Evolutionary conservation across 73 alveolate genomes (phyloP), one percentile per base, ranked within the genome.

Genomic region (Strombidium stylifer): DNA sequence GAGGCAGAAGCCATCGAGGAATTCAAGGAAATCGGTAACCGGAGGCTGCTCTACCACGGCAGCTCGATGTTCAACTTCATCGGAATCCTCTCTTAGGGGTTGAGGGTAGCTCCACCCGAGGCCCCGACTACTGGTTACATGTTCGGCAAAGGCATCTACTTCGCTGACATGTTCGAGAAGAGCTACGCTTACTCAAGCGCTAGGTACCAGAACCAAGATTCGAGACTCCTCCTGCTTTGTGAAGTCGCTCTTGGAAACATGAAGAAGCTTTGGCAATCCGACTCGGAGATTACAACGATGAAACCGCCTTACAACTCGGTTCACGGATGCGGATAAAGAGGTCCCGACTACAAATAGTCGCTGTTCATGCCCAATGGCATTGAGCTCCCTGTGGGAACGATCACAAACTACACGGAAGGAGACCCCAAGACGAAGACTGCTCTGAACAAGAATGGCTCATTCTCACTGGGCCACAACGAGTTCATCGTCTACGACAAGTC

Each of bases 131-230:
- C 98, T 4, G 99, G 99, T 41, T 92, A 87, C 72, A 80, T 93
- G 91, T 93, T 80, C 60, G 99, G 99, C 2, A 95, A 92, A 53
- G 99, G 99, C 39, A 87, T 95, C 30, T 95, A 95, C 80, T 83
- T 95, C 51, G 99, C 99, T 27, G 99, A 95, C 62, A 82, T 81
- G 87, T 91, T 85, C 53, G 70, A 75, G 19, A 95, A 93, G 75
- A 70, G 96, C 42, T 83, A 79, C 16, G 90, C 67, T 16, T 95
- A 95, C 84, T 53, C 74, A 19, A 25, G 55, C n/a, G 26, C 60
- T 2, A 69, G 73, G 4, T 24, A 72, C 16, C 10, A 35, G 15
- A 20, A 56, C 30, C 73, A 78, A 73, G 81, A 52, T 15, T 68
- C 81, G 62, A 68, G 83, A 7, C 72, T 83, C 56, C 77, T 91